Conservation (phyloP, 495 filamentous ascomycete species). For the Hamigera avellanea region DNA sequence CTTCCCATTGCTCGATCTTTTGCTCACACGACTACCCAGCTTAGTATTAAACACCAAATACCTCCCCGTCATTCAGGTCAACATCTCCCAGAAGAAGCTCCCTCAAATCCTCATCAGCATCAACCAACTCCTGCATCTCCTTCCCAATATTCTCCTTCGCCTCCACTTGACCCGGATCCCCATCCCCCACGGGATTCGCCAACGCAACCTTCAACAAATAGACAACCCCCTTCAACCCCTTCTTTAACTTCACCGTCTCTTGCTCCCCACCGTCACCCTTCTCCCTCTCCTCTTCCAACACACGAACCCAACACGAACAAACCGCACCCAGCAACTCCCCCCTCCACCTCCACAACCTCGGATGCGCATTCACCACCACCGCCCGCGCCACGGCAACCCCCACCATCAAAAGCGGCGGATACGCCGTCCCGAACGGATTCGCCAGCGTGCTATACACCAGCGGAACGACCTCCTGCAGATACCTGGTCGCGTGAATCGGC, state of each 20-base stretch:
- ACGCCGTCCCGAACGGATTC: constrained; percentile 56
- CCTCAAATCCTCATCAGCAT: constrained; percentile 23
- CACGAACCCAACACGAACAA: constrained; percentile 54
- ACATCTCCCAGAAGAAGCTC: constrained; percentile 15
- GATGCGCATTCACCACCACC: constrained; percentile 61
- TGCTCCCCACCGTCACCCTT: constrained; percentile 2
- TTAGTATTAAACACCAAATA: not conserved
- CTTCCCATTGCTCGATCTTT: too few relatives aligned
- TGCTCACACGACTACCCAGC: too few relatives aligned
- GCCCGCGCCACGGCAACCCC: constrained; percentile 42
- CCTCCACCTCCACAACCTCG: constrained; percentile 50
- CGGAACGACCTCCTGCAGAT: constrained; percentile 63
- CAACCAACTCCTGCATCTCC: constrained; percentile 24
- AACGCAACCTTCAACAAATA: constrained; percentile 25
- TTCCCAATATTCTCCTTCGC: constrained; percentile 15
- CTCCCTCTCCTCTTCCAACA: constrained; percentile 31
- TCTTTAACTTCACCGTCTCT: constrained; percentile 22
- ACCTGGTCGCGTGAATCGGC: constrained; percentile 58
- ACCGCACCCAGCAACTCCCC: constrained; percentile 59
- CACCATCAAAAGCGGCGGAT: constrained; percentile 40
- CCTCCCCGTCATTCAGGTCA: constrained; percentile 6
- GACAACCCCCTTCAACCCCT: constrained; percentile 33
- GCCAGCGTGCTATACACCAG: constrained; percentile 52
- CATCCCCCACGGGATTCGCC: constrained; percentile 13
- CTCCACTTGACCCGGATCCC: constrained; percentile 11